These are phyloP conservation scores for Cerrena zonata DNA, from an alignment of 1,284 basidiomycete species.

Conservation along the genomic window DNA sequence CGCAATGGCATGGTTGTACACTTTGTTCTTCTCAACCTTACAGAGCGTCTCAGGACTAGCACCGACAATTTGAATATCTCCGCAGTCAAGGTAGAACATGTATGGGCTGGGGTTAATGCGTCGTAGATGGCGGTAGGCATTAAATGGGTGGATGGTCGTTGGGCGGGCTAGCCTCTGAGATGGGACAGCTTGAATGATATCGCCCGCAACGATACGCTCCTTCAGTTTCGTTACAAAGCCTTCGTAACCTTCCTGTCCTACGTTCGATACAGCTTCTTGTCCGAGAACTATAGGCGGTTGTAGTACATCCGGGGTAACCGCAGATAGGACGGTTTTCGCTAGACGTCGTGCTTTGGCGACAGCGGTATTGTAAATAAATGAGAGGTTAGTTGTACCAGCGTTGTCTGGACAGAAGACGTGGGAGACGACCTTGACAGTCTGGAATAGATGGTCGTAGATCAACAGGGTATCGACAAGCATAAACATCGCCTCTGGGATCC, in stretches of 20 bases:
- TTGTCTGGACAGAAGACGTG: slow-evolving; percentile 84
- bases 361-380: slow-evolving; percentile 79
- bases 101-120: slow-evolving; percentile 97
- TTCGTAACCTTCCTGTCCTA: slow-evolving; percentile 92
- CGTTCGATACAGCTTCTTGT: slow-evolving; percentile 78
- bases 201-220: slow-evolving; percentile 89
- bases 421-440: slow-evolving; percentile 90
- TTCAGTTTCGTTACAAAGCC: slow-evolving; percentile 88
- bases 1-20: slow-evolving; percentile 97
- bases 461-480: slow-evolving; percentile 94
- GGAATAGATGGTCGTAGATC: slow-evolving; percentile 96
- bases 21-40: slow-evolving; percentile 88
- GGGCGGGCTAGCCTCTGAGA: slow-evolving; percentile 84
- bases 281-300: slow-evolving; percentile 69
- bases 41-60: slow-evolving; percentile 97
- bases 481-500: slow-evolving; percentile 91
- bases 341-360: slow-evolving; percentile 72
- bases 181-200: slow-evolving; percentile 99
- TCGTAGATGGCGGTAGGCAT: slow-evolving; percentile 88
- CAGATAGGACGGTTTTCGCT: slow-evolving; percentile 58
- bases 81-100: slow-evolving; percentile 98
- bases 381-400: slow-evolving; percentile 56
- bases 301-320: slow-evolving; percentile 58
- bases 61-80: slow-evolving; percentile 88
- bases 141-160: slow-evolving; percentile 92